These are phyloP conservation scores for Cyclaneusma minus DNA, from an alignment of 2,329 filamentous ascomycete genomes.

Conservation along the genomic window DNA sequence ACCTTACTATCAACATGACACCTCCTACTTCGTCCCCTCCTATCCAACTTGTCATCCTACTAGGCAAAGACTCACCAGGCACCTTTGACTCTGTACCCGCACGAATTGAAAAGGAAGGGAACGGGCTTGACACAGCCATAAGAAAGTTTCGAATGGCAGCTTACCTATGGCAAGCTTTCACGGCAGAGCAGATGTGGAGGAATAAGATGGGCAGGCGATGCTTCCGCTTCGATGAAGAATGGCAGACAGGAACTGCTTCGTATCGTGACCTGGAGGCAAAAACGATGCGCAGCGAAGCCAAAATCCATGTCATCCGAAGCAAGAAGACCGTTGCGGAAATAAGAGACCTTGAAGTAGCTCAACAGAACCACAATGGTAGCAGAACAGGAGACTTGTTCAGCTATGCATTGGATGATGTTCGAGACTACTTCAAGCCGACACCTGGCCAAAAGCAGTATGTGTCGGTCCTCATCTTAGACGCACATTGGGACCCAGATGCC, in stretches of 20 bases:
- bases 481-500: slow-evolving; percentile 65
- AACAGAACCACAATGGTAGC: slow-evolving; percentile 56
- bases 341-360: slow-evolving; percentile 59
- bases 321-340: slow-evolving; percentile 78
- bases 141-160: slow-evolving; percentile 90
- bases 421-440: slow-evolving; percentile 56
- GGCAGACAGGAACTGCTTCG: slow-evolving; percentile 71
- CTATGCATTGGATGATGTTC: slow-evolving; percentile 65
- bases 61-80: slow-evolving; percentile 75
- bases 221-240: slow-evolving; percentile 90
- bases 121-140: slow-evolving; percentile 63
- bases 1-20: slow-evolving; percentile 74
- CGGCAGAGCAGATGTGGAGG: slow-evolving; percentile 87
- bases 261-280: slow-evolving; percentile 55
- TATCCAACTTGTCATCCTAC: slow-evolving; percentile 73
- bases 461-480: slow-evolving; percentile 71
- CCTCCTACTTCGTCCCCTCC: slow-evolving; percentile 66
- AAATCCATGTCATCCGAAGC: slow-evolving; percentile 69
- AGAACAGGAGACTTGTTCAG: slow-evolving; percentile 60
- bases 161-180: slow-evolving; percentile 95
- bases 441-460: slow-evolving; percentile 79
- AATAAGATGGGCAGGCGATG: slow-evolving; percentile 73
- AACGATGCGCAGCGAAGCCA: slow-evolving; percentile 78
- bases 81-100: slow-evolving; percentile 74
- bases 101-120: slow-evolving; percentile 63